These are phyloP conservation scores for Hyaloscypha finlandica DNA, from an alignment of 495 filamentous ascomycete genomes.

Conservation along the genomic window DNA sequence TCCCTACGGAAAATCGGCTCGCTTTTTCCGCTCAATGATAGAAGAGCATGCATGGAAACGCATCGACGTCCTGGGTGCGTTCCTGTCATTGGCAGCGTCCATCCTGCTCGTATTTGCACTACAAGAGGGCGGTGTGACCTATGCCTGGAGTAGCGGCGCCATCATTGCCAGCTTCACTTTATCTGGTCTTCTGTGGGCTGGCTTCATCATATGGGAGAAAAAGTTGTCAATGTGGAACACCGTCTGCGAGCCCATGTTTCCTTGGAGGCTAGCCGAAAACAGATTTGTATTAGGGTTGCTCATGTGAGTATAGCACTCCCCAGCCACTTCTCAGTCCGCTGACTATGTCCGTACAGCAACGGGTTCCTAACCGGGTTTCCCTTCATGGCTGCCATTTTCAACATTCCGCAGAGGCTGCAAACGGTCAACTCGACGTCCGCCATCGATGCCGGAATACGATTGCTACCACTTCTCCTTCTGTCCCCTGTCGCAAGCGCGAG, in stretches of 20 bases:
- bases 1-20: neutral
- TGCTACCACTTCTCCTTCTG: constrained; percentile 49
- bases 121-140: constrained; percentile 55
- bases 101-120: constrained; percentile 57
- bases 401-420: constrained; percentile 63
- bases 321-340: constrained; percentile 22
- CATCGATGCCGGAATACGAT: constrained; percentile 54
- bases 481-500: constrained; percentile 41
- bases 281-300: constrained; percentile 34
- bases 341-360: neutral
- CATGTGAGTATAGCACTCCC: constrained; percentile 41
- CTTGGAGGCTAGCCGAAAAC: constrained; percentile 39
- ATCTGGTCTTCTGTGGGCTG: constrained; percentile 43
- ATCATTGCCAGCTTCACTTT: constrained; percentile 44
- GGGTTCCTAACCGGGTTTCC: constrained; percentile 53
- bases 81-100: constrained; percentile 53
- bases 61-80: constrained; percentile 58
- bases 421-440: constrained; percentile 50
- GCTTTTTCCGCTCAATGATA: constrained; percentile 7
- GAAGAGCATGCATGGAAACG: constrained; percentile 6
- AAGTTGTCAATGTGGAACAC: constrained; percentile 43
- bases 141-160: constrained; percentile 45
- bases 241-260: constrained; percentile 42
- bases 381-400: constrained; percentile 55
- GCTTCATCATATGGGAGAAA: constrained; percentile 47